Evolutionary conservation across 148 eudicot species (phyloP), one percentile per base, ranked within the genome.

Genomic region (Vaccinium corymbosum): DNA sequence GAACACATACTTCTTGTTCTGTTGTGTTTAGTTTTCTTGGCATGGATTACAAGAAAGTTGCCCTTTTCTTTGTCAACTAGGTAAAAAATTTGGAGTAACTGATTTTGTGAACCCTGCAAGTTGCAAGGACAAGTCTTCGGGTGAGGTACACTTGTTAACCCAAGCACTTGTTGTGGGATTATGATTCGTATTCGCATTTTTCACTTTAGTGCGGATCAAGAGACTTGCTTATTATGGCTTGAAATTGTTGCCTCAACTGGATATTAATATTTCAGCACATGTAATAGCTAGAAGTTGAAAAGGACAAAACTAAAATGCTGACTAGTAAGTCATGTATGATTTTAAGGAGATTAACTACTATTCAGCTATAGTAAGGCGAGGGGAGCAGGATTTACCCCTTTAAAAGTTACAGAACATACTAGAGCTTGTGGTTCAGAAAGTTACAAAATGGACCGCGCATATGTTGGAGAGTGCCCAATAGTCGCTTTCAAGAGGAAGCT

Each of bases 81-180:
- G 91, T 3, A 92, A 93, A 82, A 88, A 82, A 73, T 94, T 96
- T 85, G 99, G 99, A 84, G 85, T 96, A 12, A 94, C 99, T 29
- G 94, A 94, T 74, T 96, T 90, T 86, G 91, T 96, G 42, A 92
- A 94, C 84, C 80, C 98, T 10, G 82, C 32, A 46, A 84, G 35
- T 32, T 87, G 83, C 83, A 88, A 85, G 53, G 88, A 92, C 13
- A 90, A 89, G 86, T 61, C 94, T 71, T 83, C 91, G 78, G 92
- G 98, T 75, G 88, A 96, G 99, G 99, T 96, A 64, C 29, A 6
- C n/a, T 7, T 15, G 38, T 52, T 79, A 20, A 57, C 76, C 56
- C 61, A 27, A 14, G 52, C 48, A 20, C 66, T 53, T 35, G 20
- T 82, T 14, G n/a, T 53, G n/a, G 55, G 66, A 35, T 1, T 4